These are phyloP conservation scores for Xylaria sp. DNA, from an alignment of 2,329 filamentous ascomycete species.

Conservation along the genomic window DNA sequence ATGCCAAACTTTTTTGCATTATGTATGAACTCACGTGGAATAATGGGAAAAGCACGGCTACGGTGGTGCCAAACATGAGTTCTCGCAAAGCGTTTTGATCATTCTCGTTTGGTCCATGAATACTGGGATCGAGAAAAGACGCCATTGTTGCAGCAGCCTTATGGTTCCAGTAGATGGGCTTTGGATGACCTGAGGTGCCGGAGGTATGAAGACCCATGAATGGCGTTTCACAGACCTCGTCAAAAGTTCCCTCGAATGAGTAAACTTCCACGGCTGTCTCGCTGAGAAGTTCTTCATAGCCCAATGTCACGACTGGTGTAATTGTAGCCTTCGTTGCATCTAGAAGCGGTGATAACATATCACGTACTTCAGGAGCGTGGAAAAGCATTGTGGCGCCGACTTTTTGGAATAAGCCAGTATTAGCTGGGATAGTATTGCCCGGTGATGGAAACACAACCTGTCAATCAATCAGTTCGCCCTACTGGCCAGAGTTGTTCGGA, in stretches of 20 bases:
- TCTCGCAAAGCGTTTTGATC: neutral
- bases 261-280: slow-evolving; percentile 23
- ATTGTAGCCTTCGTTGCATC: slow-evolving; percentile 25
- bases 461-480: neutral
- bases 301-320: slow-evolving; percentile 20
- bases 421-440: slow-evolving; percentile 13
- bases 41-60: slow-evolving; percentile 29
- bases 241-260: slow-evolving; percentile 30
- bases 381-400: slow-evolving; percentile 35
- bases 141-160: slow-evolving; percentile 7
- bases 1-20: neutral
- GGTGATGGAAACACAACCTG: slow-evolving; percentile 14
- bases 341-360: slow-evolving; percentile 27
- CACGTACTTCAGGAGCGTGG: slow-evolving; percentile 30
- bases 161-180: slow-evolving; percentile 41
- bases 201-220: slow-evolving; percentile 42
- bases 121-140: slow-evolving; percentile 11
- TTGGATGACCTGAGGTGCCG: slow-evolving; percentile 42
- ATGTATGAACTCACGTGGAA: slow-evolving; percentile 33
- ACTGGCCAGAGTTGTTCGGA: neutral
- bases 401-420: slow-evolving; percentile 22
- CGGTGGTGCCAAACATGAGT: slow-evolving; percentile 10
- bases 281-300: slow-evolving; percentile 27
- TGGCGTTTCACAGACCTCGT: slow-evolving; percentile 12
- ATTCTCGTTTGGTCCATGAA: neutral